Percentiles rank a stretch among this genome's conserved stretches.
Conservation (phyloP, 352 stramenopile genomes). For the Phytopythium helicoides region DNA sequence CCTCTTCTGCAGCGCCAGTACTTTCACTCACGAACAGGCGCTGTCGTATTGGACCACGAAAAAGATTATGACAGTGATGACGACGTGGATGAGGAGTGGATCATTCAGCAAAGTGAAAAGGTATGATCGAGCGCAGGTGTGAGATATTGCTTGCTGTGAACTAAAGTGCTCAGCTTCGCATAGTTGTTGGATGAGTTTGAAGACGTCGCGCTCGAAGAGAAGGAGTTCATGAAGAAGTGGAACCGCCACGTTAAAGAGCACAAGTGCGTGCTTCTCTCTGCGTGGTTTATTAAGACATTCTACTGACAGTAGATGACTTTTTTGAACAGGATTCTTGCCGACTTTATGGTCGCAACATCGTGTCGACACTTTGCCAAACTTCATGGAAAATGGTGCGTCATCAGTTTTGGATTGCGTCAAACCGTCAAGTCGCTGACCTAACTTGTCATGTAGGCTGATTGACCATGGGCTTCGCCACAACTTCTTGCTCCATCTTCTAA, state of each 20-base stretch:
- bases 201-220: conserved; percentile 83
- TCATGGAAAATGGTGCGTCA: conserved; percentile 70
- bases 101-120: conserved; percentile 83
- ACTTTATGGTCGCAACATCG: conserved; percentile 87
- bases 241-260: conserved; percentile 84
- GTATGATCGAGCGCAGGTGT: conserved; percentile 13
- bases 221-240: conserved; percentile 91
- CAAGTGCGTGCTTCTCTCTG: conserved; percentile 27
- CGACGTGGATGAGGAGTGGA: conserved; percentile 88
- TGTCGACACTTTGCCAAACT: conserved; percentile 82
- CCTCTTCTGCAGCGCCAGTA: conserved; percentile 82
- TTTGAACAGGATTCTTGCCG: conserved; percentile 59
- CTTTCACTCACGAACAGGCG: conserved; percentile 84
- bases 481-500: conserved; percentile 87
- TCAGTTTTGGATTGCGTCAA: neutral
- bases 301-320: neutral
- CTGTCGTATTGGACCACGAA: conserved; percentile 78
- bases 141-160: neutral
- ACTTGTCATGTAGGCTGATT: conserved; percentile 41
- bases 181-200: conserved; percentile 87
- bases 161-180: conserved; percentile 2
- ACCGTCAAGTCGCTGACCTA: too few species aligned
- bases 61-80: conserved; percentile 88
- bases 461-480: conserved; percentile 79
- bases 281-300: neutral